Conservation (phyloP, 2,329 filamentous ascomycete genomes). For the Penicillium occitanis region DNA sequence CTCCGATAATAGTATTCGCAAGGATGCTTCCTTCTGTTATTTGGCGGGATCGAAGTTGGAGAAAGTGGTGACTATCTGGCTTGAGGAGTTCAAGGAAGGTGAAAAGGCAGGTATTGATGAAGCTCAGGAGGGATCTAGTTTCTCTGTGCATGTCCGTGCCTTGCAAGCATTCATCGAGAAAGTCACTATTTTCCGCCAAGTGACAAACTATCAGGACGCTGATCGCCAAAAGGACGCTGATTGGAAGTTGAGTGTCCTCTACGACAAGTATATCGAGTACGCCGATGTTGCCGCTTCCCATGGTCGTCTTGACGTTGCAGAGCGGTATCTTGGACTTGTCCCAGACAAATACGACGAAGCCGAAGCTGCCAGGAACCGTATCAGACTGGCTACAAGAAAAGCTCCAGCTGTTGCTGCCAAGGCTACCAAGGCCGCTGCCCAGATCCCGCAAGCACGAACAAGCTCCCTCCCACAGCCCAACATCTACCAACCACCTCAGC, state of each 20-base stretch:
- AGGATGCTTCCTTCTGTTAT: conserved; percentile 96
- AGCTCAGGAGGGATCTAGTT: conserved; percentile 71
- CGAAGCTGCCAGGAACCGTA: conserved; percentile 79
- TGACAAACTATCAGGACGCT: conserved; percentile 83
- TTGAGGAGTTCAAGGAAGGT: conserved; percentile 79
- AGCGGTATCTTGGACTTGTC: conserved; percentile 87
- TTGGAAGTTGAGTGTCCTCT: conserved; percentile 86
- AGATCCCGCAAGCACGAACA: conserved; percentile 23
- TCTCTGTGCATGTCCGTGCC: conserved; percentile 85
- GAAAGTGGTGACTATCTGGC: conserved; percentile 95
- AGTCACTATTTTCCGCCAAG: conserved; percentile 92
- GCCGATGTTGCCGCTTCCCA: conserved; percentile 91
- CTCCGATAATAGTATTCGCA: conserved; percentile 61
- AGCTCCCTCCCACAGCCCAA: conserved; percentile 38
- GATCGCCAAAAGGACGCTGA: conserved; percentile 70
- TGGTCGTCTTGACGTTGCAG: conserved; percentile 79
- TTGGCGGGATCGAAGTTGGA: conserved; percentile 93
- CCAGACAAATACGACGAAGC: conserved; percentile 81
- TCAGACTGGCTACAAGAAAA: conserved; percentile 78
- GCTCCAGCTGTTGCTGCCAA: conserved; percentile 45
- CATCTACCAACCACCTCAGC: conserved; percentile 38
- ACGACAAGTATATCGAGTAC: conserved; percentile 95
- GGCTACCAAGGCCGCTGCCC: conserved; percentile 46
- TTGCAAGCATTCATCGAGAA: conserved; percentile 97
- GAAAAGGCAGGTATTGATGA: conserved; percentile 73